Percentiles rank a stretch among this genome's conserved stretches.
Conservation (phyloP, 805 yeast genomes). For the Lipomyces kockii region DNA sequence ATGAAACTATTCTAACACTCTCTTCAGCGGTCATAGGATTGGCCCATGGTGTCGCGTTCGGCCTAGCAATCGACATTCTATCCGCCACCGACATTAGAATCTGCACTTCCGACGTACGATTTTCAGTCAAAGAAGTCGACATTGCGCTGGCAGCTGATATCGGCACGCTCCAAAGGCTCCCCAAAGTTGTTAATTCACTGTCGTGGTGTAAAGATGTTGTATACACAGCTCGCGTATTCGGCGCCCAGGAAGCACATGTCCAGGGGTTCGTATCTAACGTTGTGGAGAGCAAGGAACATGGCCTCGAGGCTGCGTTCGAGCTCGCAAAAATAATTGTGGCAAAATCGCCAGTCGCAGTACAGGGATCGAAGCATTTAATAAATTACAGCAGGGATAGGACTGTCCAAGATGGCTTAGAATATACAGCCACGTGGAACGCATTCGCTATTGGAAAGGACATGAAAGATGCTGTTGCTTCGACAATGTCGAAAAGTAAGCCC, state of each 20-base stretch:
- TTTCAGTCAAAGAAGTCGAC: constrained; percentile 70
- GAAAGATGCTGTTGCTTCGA: constrained; percentile 9
- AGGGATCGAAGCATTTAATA: constrained; percentile 64
- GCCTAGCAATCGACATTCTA: constrained; percentile 71
- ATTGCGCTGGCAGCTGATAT: constrained; percentile 80
- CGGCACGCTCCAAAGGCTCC: constrained; percentile 73
- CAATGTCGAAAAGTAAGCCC: constrained; percentile 5
- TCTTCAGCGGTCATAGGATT: constrained; percentile 62
- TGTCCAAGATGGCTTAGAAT: constrained; percentile 54
- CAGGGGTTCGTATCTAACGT: constrained; percentile 62
- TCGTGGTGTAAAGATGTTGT: constrained; percentile 65
- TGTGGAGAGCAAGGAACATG: constrained; percentile 54
- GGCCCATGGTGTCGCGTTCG: constrained; percentile 66
- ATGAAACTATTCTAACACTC: neutral
- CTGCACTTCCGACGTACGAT: constrained; percentile 55
- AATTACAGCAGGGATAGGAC: constrained; percentile 51
- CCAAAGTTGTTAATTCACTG: constrained; percentile 56
- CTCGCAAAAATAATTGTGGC: constrained; percentile 55
- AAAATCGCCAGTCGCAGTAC: constrained; percentile 62
- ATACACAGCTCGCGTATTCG: constrained; percentile 63
- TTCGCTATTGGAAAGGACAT: constrained; percentile 28
- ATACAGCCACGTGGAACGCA: constrained; percentile 61
- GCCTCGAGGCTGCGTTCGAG: constrained; percentile 54
- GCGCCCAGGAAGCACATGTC: constrained; percentile 57
- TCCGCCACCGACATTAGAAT: constrained; percentile 63